Evolutionary conservation across 805 yeast genomes (phyloP).

Genomic region (Metschnikowia vanudenii): DNA sequence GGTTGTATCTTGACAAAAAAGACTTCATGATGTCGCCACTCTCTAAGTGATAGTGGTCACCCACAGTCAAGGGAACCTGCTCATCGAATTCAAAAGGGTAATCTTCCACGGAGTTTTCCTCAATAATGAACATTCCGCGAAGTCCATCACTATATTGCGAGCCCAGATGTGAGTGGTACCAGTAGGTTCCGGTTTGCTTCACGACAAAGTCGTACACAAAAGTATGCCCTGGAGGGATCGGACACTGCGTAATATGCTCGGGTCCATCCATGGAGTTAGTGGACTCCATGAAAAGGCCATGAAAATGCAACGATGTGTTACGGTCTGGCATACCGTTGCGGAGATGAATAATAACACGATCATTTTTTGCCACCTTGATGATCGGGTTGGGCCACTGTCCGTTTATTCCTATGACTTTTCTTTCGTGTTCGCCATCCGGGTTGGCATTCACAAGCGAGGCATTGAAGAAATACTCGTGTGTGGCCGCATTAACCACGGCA

Average conservation of each 20-base stretch:
- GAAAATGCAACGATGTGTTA: slow-evolving; percentile 45
- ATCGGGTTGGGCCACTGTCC: slow-evolving; percentile 45
- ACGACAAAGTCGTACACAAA: slow-evolving; percentile 38
- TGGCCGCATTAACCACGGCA: slow-evolving; percentile 19
- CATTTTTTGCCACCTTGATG: slow-evolving; percentile 37
- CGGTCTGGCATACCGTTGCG: slow-evolving; percentile 33
- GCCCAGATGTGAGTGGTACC: slow-evolving; percentile 83
- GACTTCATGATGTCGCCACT: slow-evolving; percentile 44
- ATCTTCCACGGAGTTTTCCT: slow-evolving; percentile 42
- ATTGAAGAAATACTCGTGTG: slow-evolving; percentile 37
- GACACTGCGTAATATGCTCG: slow-evolving; percentile 47
- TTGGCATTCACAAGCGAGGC: slow-evolving; percentile 42
- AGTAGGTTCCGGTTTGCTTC: slow-evolving; percentile 30
- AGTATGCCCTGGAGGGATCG: slow-evolving; percentile 39
- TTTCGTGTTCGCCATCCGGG: slow-evolving; percentile 54
- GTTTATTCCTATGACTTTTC: slow-evolving; percentile 61
- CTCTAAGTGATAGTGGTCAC: slow-evolving; percentile 64
- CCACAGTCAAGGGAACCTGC: slow-evolving; percentile 53
- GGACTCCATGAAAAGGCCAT: slow-evolving; percentile 43
- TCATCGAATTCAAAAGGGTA: slow-evolving; percentile 62
- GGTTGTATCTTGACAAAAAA: slow-evolving; percentile 65
- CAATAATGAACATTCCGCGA: slow-evolving; percentile 65
- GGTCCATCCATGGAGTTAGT: slow-evolving; percentile 46
- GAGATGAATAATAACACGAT: slow-evolving; percentile 39
- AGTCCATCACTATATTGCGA: slow-evolving; percentile 78